Percentiles rank a stretch among this genome's conserved stretches.
These are phyloP conservation scores for Stevia rebaudiana DNA, from an alignment of 140 eudicot species.

Conservation along the genomic window DNA sequence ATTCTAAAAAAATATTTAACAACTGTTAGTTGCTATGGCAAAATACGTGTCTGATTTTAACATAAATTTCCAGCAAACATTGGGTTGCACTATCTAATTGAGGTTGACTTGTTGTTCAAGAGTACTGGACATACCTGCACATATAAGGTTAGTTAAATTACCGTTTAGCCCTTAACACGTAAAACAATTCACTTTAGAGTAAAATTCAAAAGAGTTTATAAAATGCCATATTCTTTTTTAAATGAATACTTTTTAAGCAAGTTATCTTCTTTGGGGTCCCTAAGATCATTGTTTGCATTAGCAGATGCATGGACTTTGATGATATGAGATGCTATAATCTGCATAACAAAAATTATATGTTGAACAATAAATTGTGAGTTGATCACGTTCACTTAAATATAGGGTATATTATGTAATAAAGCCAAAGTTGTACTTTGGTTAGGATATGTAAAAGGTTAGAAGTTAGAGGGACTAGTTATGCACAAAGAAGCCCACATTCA, in stretches of 20 bases:
- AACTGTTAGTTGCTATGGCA: not conserved
- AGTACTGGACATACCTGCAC: conserved; percentile 87
- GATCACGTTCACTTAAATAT: too few relatives aligned
- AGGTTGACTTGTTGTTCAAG: conserved; percentile 68
- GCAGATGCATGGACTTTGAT: conserved; percentile 88
- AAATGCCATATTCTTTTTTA: not conserved
- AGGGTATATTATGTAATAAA: too few relatives aligned
- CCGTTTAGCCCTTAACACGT: conserved; percentile 9
- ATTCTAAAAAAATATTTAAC: not conserved
- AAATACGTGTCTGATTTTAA: conserved; percentile 88
- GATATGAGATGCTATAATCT: conserved; percentile 88
- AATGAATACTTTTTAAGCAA: conserved; percentile 76
- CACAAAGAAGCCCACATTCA: too few relatives aligned
- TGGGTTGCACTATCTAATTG: conserved; percentile 91
- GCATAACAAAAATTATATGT: conserved; percentile 19
- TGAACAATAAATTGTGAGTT: not conserved
- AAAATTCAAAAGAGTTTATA: not conserved
- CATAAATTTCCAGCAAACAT: conserved; percentile 71
- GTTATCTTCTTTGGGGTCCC: conserved; percentile 64
- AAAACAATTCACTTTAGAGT: not conserved
- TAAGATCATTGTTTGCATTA: conserved; percentile 47
- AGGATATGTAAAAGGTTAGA: too few relatives aligned
- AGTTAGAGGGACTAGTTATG: too few relatives aligned
- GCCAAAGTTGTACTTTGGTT: too few relatives aligned
- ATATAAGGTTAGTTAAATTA: not conserved